Conservation (phyloP, 2,329 filamentous ascomycete species). For the Aspergillus niger region DNA sequence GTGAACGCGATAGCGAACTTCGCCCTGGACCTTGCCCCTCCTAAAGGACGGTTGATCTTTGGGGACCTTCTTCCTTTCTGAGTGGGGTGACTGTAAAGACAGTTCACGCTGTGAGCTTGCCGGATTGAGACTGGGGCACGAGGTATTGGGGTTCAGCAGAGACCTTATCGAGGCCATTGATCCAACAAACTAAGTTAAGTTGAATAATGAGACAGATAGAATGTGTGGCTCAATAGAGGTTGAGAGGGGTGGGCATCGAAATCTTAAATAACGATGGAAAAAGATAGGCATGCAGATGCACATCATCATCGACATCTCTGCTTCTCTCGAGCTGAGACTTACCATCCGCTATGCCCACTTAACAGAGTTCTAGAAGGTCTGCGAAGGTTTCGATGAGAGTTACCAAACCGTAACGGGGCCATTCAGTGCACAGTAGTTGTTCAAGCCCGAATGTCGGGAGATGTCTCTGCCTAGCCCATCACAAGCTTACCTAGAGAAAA, state of each 20-base stretch:
- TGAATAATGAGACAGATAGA: neutral
- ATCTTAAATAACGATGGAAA: slow-evolving; percentile 8
- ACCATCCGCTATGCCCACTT: slow-evolving; percentile 14
- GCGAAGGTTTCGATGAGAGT: slow-evolving; percentile 14
- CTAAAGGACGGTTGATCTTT: neutral
- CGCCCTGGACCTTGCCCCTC: neutral
- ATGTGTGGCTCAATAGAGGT: slow-evolving; percentile 1
- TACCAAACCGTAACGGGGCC: too few species aligned
- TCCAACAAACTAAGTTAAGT: neutral
- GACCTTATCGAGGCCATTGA: slow-evolving; percentile 66
- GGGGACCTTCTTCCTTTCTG: neutral
- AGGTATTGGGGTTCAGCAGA: slow-evolving; percentile 64
- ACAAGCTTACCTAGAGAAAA: slow-evolving; percentile 7
- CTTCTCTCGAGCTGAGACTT: slow-evolving; percentile 14
- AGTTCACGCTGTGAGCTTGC: slow-evolving; percentile 36
- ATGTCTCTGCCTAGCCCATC: slow-evolving; percentile 12
- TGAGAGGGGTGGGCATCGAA: neutral
- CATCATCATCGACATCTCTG: slow-evolving; percentile 15
- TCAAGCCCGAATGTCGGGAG: slow-evolving; percentile 13
- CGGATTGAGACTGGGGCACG: slow-evolving; percentile 43
- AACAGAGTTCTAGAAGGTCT: slow-evolving; percentile 32
- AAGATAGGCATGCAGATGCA: slow-evolving; percentile 3
- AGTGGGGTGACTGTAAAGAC: slow-evolving; percentile 24
- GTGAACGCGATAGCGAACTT: neutral
- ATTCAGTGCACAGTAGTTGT: slow-evolving; percentile 13